Percentiles rank a stretch among this genome's conserved stretches.
phyloP scores from a whole-genome alignment of 176 grass and related monocot genomes.

The Carex parvula region DNA sequence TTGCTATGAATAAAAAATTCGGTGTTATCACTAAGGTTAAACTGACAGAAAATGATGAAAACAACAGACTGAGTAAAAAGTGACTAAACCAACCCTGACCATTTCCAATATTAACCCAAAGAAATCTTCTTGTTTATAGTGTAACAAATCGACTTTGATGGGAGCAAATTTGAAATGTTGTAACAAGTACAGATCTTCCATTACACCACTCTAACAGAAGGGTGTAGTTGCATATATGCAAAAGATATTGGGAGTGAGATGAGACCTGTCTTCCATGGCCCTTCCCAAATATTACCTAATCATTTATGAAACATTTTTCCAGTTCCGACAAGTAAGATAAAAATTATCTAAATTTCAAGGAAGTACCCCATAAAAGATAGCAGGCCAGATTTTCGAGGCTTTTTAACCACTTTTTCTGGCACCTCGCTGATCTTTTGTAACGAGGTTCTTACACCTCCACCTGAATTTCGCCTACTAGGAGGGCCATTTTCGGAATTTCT shows the following conservation, averaged over 20 bases:
- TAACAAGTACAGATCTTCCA: not conserved
- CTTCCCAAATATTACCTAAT: not conserved
- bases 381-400: slow-evolving; percentile 61
- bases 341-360: not conserved
- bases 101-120: not conserved
- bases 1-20: too few relatives aligned
- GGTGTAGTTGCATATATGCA: too few relatives aligned
- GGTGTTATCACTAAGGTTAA: not conserved
- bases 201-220: not conserved
- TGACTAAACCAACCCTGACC: not conserved
- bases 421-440: slow-evolving; percentile 75
- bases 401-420: slow-evolving; percentile 48
- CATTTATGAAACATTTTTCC: not conserved
- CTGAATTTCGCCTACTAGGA: slow-evolving; percentile 38
- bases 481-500: slow-evolving; percentile 53
- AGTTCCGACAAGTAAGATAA: not conserved
- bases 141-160: not conserved
- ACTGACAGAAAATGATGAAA: not conserved
- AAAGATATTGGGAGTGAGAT: not conserved
- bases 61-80: not conserved
- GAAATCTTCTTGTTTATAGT: not conserved
- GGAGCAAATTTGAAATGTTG: not conserved
- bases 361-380: slow-evolving; percentile 74
- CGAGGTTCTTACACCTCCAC: slow-evolving; percentile 42
- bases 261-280: not conserved